Evolutionary conservation across 352 stramenopile species (phyloP).

Genomic region (Pythium coloratum): DNA sequence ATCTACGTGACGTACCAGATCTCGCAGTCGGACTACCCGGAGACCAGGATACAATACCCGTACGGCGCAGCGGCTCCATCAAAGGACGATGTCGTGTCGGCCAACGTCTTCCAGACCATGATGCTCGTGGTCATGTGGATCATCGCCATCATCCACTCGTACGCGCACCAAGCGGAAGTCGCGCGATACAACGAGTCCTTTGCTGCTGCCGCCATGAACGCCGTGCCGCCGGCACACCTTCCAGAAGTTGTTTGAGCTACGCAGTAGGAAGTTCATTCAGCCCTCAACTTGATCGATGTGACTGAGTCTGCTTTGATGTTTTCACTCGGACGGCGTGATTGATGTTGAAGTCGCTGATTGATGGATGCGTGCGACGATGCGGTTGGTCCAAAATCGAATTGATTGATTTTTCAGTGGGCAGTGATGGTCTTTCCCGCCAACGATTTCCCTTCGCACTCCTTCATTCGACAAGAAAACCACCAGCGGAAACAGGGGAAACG

Average conservation of each 20-base stretch:
- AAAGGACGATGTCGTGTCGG: constrained; percentile 84
- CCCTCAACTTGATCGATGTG: background rate
- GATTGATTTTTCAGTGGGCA: background rate
- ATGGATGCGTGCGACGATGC: background rate
- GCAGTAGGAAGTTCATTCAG: background rate
- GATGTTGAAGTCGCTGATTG: constrained; percentile 1
- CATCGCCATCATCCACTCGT: constrained; percentile 77
- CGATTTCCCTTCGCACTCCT: background rate
- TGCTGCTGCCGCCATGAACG: constrained; percentile 79
- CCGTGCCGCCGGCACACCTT: constrained; percentile 63
- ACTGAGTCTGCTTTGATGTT: background rate
- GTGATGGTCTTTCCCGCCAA: background rate
- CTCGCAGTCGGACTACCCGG: constrained; percentile 69
- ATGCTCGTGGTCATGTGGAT: constrained; percentile 86
- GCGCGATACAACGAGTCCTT: constrained; percentile 84
- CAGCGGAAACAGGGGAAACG: background rate
- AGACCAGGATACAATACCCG: constrained; percentile 66
- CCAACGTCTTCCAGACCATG: constrained; percentile 83
- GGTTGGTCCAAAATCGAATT: background rate
- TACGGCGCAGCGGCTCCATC: constrained; percentile 74
- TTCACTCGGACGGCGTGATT: background rate
- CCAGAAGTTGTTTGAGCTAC: constrained; percentile 48
- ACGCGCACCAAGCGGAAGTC: constrained; percentile 73
- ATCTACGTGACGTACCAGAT: constrained; percentile 86
- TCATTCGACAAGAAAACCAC: background rate